Conservation (phyloP, 345 rosid genomes). For the Dipteronia sinensis region DNA sequence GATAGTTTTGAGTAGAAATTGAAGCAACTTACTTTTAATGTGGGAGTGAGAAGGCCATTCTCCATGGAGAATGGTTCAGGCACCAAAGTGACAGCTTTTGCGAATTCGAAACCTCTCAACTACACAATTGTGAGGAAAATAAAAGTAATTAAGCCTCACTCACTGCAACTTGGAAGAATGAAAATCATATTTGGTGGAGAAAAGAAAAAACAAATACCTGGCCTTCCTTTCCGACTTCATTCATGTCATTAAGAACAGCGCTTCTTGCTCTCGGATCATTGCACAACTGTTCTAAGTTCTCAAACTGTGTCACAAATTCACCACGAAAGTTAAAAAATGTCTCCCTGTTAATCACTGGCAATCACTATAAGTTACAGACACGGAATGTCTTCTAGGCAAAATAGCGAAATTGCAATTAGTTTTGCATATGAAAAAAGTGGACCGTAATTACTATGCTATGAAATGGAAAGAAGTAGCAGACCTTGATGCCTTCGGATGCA, state of each 20-base stretch:
- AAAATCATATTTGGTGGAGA: not conserved
- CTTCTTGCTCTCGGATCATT: constrained; percentile 57
- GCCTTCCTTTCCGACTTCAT: constrained; percentile 61
- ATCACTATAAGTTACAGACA: not conserved
- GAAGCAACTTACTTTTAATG: constrained; percentile 63
- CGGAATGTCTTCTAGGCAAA: not conserved
- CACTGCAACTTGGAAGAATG: not conserved
- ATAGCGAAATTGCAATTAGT: not conserved
- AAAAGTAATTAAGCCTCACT: not conserved
- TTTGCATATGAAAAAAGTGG: not conserved
- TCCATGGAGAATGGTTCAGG: constrained; percentile 75
- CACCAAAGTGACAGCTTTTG: constrained; percentile 81
- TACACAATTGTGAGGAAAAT: constrained; percentile 20
- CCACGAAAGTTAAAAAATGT: constrained; percentile 4
- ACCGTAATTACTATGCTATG: not conserved
- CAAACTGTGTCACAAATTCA: constrained; percentile 43
- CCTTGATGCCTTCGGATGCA: constrained; percentile 69
- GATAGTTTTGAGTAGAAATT: not conserved
- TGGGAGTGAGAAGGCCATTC: constrained; percentile 84
- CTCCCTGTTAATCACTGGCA: not conserved
- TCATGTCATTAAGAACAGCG: constrained; percentile 81
- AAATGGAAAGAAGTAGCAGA: constrained; percentile 9
- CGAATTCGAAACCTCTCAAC: constrained; percentile 78
- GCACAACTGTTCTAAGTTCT: constrained; percentile 65
- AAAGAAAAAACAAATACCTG: constrained; percentile 42